Base-by-base conservation (phyloP, 2,329 filamentous ascomycete species). In the Alternaria sp. region DNA sequence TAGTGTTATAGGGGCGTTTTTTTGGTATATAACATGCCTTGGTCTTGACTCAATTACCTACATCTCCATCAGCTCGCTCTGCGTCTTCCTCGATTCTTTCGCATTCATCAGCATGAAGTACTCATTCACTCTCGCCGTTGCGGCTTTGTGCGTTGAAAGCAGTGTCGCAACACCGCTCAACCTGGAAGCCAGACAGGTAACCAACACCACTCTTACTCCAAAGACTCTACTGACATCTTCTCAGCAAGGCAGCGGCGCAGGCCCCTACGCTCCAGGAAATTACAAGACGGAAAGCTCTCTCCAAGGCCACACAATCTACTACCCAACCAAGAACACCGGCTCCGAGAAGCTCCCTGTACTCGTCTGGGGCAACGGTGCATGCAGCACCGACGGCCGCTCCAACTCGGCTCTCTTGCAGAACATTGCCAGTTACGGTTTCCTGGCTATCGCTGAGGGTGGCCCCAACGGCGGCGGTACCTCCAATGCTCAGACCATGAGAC, bases 361-460 rank as follows among this genome's bases (percentile, higher is more conserved):
- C 6, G 57, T 70, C 25, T 74, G 72, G 72, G 70, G 70, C 26
- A 73, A 74, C 57, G 71, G 72, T 19, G 71, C 60, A 40, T 73
- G 71, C 62, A 60, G 57, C 25, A 60, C 64, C 25, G 64, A 73
- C 13, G 72, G 65, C 8, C 62, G 59, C 11, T 51, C 54, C 6
- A 61, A 67, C 46, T 47, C 26, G 5, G 55, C 65, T 12, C 57
- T 74, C 28, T 63, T 74, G 13, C 56, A 64, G 15, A 12, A 59
- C 19, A 53, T 59, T 3, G 57, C 57, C 9, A 43, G 47, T 13
- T 65, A 72, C 47, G 72, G 72, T 11, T 67, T 67, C 53, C 32
- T 74, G 1, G 69, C 57, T 23, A 72, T 74, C 21, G 52, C 72
- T 6, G 59, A 56, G 10, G 72, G 72, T 13, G 43, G 45, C 3